Evolutionary conservation across 495 filamentous ascomycete species (phyloP), one percentile per base, ranked within the genome.

Genomic region (Podospora pseudopauciseta): DNA sequence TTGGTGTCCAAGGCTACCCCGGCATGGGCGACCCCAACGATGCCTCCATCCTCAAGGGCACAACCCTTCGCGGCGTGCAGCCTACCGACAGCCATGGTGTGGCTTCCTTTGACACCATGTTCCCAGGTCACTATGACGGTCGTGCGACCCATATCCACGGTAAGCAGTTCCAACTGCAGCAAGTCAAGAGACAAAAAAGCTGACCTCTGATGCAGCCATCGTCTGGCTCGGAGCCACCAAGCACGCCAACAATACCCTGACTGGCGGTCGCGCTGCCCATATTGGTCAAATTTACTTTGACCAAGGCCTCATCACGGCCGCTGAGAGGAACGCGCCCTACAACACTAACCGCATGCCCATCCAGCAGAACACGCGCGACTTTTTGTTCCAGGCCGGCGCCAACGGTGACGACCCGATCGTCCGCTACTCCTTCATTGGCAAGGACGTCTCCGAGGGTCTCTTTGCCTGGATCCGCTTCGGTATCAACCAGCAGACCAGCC

Each of bases 201-300:
- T 16, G 34, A 20, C 55, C 13, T 58, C 4, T 19, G 55, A 58
- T 19, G 4, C 63, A 77, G 75, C 83, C 56, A 77, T 87, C 44
- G 80, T 80, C 5, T 85, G 86, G 68, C 67, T 80, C 58, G 79
- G 81, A 39, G 82, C 79, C 16, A 81, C 72, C 11, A 67, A 81
- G 20, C 67, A 80, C 39, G 65, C 78, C 15, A 88, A 87, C 77
- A 82, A 82, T 73, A 87, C 83, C 59, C 76, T 84, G 64, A 79
- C 75, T 20, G 81, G 81, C 57, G 86, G 84, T 13, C 69, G 70
- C 0, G 82, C 85, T 13, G 77, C 82, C 1, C 85, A 90, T 74
- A 77, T 89, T 61, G 87, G 87, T 27, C 87, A 91, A 73, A 58
- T 88, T 53, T 90, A 87, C 85, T 90, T 84, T 66, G 85, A 88